A percentile compares a stretch with the other conserved stretches of the same genome.
phyloP scores from a whole-genome alignment of 164 flowering plant genomes.

The Euptelea pleiosperma region DNA sequence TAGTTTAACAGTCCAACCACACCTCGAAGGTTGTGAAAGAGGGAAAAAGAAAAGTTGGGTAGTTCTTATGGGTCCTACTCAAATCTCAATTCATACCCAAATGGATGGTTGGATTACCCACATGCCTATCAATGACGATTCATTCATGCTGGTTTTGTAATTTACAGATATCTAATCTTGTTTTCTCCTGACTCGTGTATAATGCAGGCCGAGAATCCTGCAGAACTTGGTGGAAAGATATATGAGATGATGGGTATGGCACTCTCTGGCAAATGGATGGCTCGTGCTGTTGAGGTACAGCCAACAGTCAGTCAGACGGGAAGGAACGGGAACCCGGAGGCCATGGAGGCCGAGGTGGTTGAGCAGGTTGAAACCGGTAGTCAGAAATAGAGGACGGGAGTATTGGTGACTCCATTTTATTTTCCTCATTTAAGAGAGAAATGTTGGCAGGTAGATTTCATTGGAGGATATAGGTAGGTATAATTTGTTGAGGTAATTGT shows the following conservation, averaged over 20 bases:
- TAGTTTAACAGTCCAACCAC: too few species aligned
- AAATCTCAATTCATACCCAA: too few species aligned
- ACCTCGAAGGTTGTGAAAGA: too few species aligned
- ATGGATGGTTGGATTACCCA: too few species aligned
- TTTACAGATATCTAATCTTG: neutral
- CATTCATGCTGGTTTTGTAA: neutral
- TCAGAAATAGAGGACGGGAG: slow-evolving; percentile 39
- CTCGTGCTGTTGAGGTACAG: slow-evolving; percentile 29
- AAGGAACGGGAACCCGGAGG: slow-evolving; percentile 17
- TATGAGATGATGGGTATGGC: slow-evolving; percentile 94
- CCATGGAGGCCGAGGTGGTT: slow-evolving; percentile 75
- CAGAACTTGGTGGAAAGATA: slow-evolving; percentile 93
- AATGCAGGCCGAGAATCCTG: slow-evolving; percentile 91
- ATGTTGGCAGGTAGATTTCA: too few species aligned
- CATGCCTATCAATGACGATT: neutral
- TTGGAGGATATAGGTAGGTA: too few species aligned
- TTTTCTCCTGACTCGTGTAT: neutral
- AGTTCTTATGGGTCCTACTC: too few species aligned
- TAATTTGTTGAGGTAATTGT: too few species aligned
- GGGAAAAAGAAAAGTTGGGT: too few species aligned
- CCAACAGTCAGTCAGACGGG: slow-evolving; percentile 11
- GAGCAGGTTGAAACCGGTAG: slow-evolving; percentile 59
- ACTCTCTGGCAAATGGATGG: slow-evolving; percentile 63
- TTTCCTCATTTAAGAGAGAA: too few species aligned
- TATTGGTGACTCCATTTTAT: too few species aligned